Base-by-base conservation (phyloP, 345 rosid genomes). In the Ceriops tagal region DNA sequence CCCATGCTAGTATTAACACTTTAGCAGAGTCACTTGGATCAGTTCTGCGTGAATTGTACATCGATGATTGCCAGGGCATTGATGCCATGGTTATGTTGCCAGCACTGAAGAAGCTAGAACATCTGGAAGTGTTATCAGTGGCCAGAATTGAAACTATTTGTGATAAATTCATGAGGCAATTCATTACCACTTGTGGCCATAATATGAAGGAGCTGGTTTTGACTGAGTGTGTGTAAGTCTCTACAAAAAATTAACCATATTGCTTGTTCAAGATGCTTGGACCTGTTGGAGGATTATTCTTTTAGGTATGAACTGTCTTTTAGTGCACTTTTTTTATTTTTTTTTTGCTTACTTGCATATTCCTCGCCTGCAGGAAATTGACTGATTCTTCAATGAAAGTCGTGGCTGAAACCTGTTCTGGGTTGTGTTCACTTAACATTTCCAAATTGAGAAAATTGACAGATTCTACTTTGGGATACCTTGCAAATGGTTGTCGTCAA, bases 21-120 rank as follows among this genome's bases (percentile, higher is more conserved):
- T 61, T 93, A 65, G 84, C 93, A 31, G 63, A 81, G 71, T 77
- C 79, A 15, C 57, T 89, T 75, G 96, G 92, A 46, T 84, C 89
- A 16, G 78, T 76, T 80, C 74, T 91, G 64, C 82, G 49, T 78
- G 99, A 93, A 80, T 68, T 93, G 68, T 88, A 83, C 68, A 80
- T 93, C 58, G 74, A 87, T 75, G 96, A 93, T 74, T 93, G 97
- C 80, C 95, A 87, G 78, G 71, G 78, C 70, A 78, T 93, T 22
- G 83, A 89, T 62, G 71, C 88, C 28, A 79, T 71, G 86, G 82
- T 75, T 65, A 80, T 88, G 73, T 76, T 88, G 49, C 86, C 96
- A 1, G 83, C 96, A 16, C 52, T 91, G 52, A 83, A 81, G 77
- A 92, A 78, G 80, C 70, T 93, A 39, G 83, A 87, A 70, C 75